Evolutionary conservation across 2,329 filamentous ascomycete genomes (phyloP), one percentile per base, ranked within the genome.

Genomic region (Pseudogymnoascus sp.): DNA sequence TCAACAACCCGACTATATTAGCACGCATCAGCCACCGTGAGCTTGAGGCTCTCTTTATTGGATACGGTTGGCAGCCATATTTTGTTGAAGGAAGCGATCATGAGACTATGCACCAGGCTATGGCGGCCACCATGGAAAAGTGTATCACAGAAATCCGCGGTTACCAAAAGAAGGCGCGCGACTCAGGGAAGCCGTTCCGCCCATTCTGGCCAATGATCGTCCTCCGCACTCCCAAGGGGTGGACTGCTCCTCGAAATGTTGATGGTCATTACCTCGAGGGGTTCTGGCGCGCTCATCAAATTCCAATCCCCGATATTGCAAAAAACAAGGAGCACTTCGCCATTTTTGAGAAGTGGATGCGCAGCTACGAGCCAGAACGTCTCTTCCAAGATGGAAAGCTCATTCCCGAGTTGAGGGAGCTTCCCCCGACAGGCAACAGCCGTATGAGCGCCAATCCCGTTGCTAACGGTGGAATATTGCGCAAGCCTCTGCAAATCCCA

Each of bases 371-470:
- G 67, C 88, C 88, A 0, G 88, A 91, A 14, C 81, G 87, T 63
- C 77, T 90, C 11, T 91, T 91, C 67, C 73, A 83, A 61, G 75
- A 82, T 3, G 89, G 88, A 61, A 84, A 78, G 66, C 79, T 91
- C 54, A 79, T 84, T 47, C 73, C 79, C 0, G 84, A 88, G 64
- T 75, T 92, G 47, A 83, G 79, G 65, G 82, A 79, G 22, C 77
- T 92, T 12, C 85, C 86, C 57, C 88, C 89, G 0, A 76, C 75
- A 1, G 88, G 88, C 16, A 81, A 79, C 63, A 79, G 81, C 28
- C 84, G 89, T 61, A 92, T 92, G 86, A 89, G 86, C 65, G 88
- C 87, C 62, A 92, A 92, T 69, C 88, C 87, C 0, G 83, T 92
- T 18, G 81, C 85, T 22, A 92, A 92, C 68, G 89, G 88, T 58